Evolutionary conservation across 169 alveolate genomes (phyloP).

Genomic region (Plasmodium gallinaceum): DNA sequence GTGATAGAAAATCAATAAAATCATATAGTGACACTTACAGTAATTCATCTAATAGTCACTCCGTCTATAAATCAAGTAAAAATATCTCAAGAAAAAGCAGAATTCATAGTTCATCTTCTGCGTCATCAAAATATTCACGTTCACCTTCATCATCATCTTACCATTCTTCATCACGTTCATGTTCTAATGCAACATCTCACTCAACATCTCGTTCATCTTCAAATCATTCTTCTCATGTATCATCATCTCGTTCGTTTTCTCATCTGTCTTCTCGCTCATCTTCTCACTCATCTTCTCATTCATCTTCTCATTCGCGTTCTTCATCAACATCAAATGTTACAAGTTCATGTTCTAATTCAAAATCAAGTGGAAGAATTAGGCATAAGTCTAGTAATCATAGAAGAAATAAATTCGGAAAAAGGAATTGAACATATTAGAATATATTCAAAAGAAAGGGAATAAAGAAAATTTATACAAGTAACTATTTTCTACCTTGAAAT

Average conservation of each 20-base stretch:
- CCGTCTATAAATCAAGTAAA: neutral
- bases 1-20: neutral
- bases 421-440: too few species aligned
- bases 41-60: neutral
- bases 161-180: neutral
- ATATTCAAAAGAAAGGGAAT: too few species aligned
- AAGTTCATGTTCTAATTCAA: constrained; percentile 15
- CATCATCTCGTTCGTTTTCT: constrained; percentile 36
- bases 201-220: neutral
- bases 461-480: too few species aligned
- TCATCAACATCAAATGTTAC: constrained; percentile 23
- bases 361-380: constrained; percentile 8
- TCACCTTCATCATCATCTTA: neutral
- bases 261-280: neutral
- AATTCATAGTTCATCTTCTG: neutral
- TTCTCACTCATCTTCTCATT: constrained; percentile 5
- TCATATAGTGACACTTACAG: neutral
- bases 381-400: neutral
- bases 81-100: neutral
- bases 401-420: constrained; percentile 5
- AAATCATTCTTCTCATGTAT: constrained; percentile 20
- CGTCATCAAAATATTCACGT: neutral
- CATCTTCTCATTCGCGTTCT: constrained; percentile 2
- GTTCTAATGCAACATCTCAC: neutral
- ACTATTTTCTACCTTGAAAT: too few species aligned